Base-by-base conservation (phyloP, 768 basidiomycete genomes). In the Auriscalpium vulgare region DNA sequence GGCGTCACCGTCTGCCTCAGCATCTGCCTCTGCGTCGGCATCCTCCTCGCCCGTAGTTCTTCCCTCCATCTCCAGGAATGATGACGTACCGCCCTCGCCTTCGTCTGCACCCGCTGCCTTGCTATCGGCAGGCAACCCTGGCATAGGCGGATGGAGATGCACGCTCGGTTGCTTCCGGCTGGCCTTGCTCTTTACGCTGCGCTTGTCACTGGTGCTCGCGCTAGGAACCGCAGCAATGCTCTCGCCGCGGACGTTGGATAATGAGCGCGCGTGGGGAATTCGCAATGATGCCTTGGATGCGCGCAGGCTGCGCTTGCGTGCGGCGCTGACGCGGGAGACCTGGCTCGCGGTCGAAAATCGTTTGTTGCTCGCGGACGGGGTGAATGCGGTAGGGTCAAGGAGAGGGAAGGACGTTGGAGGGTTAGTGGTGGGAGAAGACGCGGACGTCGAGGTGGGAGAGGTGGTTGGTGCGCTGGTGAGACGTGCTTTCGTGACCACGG, bases 281-380 rank as follows among this genome's bases (percentile, higher is more conserved):
- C 88, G 80, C 8, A 91, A 70, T 63, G 85, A 88, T 21, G 81
- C 78, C 60, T 84, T 81, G 5, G 86, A 87, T 8, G 80, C 75
- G 1, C 85, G 75, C 45, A 75, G 73, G 66, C 84, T 87, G 43
- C 87, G 78, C 56, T 72, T 78, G 56, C 80, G 79, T 1, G 89
- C 88, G 5, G 88, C 83, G 5, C 77, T 76, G 3, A 91, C 75
- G 8, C 77, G 74, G 38, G 74, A 74, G 37, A 66, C 29, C 36
- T 73, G 65, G 51, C 72, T 76, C 13, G 65, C 64, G 6, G 54
- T 66, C 6, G 56, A 43, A 10, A 37, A 36, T 4, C 52, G 56
- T 19, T 35, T 16, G 58, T 34, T 46, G 4, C 13, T 53, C 38
- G 21, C 21, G 37, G 10, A 17, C 17, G 29, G 36, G 2, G 38